Evolutionary conservation across 2,329 filamentous ascomycete genomes (phyloP).

Genomic region (Paracoccidioides lutzii): DNA sequence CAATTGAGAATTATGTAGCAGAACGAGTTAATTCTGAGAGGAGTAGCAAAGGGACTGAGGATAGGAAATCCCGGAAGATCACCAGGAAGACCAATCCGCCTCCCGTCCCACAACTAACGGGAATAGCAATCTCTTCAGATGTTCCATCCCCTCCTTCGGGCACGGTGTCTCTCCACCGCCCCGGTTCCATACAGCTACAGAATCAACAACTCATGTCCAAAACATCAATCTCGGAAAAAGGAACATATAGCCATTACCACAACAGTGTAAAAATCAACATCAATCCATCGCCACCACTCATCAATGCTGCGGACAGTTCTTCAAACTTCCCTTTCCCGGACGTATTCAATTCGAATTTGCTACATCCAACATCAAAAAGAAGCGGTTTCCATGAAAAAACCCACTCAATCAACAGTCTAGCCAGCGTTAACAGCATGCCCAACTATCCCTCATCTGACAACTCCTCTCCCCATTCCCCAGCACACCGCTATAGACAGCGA

Average conservation of each 20-base stretch:
- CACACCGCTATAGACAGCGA: constrained; percentile 6
- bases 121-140: constrained; percentile 1
- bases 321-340: background rate
- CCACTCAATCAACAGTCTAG: constrained; percentile 11
- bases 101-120: background rate
- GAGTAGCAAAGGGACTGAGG: background rate
- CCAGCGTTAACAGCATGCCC: constrained; percentile 11
- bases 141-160: background rate
- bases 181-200: background rate
- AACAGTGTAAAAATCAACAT: background rate
- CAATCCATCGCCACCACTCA: background rate
- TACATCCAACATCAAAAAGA: background rate
- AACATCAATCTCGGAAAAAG: background rate
- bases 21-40: background rate
- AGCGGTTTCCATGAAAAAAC: constrained; percentile 4
- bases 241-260: background rate
- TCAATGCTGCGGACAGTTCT: background rate
- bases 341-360: background rate
- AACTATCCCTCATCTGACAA: constrained; percentile 8
- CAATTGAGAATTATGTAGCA: background rate
- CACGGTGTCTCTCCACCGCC: background rate
- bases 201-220: background rate
- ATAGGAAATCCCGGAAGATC: background rate
- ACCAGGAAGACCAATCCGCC: background rate
- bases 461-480: constrained; percentile 5